Percentiles rank a stretch among this genome's conserved stretches.
phyloP scores from a whole-genome alignment of 805 yeast species.

The Henningerozyma blattae region DNA sequence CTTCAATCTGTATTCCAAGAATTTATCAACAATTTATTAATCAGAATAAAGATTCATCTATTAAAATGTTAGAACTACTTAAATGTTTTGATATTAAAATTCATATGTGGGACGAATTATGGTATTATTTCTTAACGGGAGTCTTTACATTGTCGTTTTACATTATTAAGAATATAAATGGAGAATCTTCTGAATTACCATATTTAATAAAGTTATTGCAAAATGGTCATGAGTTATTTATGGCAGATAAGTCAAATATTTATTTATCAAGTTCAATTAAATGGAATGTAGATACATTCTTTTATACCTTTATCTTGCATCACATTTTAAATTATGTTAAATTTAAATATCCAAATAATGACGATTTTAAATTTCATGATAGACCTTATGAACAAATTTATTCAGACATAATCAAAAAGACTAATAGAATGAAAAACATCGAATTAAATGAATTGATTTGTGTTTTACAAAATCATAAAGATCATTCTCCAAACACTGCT shows the following conservation, averaged over 20 bases:
- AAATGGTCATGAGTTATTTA: slow-evolving; percentile 7
- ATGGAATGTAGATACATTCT: slow-evolving; percentile 15
- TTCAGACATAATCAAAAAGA: too few relatives aligned
- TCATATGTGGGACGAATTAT: slow-evolving; percentile 13
- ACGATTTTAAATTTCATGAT: too few relatives aligned
- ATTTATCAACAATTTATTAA: slow-evolving; percentile 6
- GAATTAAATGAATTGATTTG: neutral
- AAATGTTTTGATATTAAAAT: slow-evolving; percentile 11
- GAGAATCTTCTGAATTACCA: slow-evolving; percentile 5
- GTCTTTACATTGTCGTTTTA: slow-evolving; percentile 12
- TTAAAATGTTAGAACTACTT: slow-evolving; percentile 12
- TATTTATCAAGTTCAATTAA: slow-evolving; percentile 13
- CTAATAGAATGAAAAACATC: neutral
- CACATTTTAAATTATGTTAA: slow-evolving; percentile 1
- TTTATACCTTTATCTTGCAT: slow-evolving; percentile 14
- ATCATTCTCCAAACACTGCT: neutral
- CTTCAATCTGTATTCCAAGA: slow-evolving; percentile 9
- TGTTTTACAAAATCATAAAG: neutral
- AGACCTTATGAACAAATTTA: neutral
- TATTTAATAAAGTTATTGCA: slow-evolving; percentile 7
- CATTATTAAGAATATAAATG: slow-evolving; percentile 11
- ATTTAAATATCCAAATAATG: neutral
- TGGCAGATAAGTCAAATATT: slow-evolving; percentile 9
- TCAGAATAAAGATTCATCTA: slow-evolving; percentile 6
- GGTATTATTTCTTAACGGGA: slow-evolving; percentile 15